phyloP scores from a whole-genome alignment of 176 grass and related monocot species.

The Areca catechu region DNA sequence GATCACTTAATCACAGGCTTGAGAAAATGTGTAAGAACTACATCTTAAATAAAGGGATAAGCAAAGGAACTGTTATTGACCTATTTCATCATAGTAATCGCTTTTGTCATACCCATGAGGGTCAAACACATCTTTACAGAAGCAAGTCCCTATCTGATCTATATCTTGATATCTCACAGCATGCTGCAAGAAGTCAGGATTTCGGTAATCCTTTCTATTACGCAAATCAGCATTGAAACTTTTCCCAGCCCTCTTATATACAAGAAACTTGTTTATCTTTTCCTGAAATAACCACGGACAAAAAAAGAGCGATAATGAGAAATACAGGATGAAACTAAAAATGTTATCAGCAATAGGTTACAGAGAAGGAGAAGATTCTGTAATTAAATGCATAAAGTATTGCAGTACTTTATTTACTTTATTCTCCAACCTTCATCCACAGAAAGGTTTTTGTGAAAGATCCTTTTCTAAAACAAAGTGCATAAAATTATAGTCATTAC shows the following conservation, averaged over 20 bases:
- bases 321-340: background rate
- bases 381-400: no score
- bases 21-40: no score
- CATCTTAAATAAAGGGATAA: background rate
- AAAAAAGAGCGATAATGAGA: background rate
- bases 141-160: constrained; percentile 84
- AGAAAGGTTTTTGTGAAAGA: no score
- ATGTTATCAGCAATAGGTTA: background rate
- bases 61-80: constrained; percentile 22
- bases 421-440: no score
- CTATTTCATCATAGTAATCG: constrained; percentile 87
- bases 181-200: constrained; percentile 96
- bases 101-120: constrained; percentile 75
- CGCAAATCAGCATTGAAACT: constrained; percentile 96
- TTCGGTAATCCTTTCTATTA: constrained; percentile 89
- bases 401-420: no score
- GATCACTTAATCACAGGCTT: no score
- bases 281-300: constrained; percentile 38
- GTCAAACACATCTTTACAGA: constrained; percentile 90
- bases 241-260: constrained; percentile 61
- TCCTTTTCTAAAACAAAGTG: no score
- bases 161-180: constrained; percentile 98
- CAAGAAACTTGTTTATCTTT: constrained; percentile 71
- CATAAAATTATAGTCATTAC: no score
- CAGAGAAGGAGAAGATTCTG: no score